Percentiles rank a stretch among this genome's conserved stretches.
Conservation (phyloP, 176 grass and related monocot genomes). For the Raddia guianensis region DNA sequence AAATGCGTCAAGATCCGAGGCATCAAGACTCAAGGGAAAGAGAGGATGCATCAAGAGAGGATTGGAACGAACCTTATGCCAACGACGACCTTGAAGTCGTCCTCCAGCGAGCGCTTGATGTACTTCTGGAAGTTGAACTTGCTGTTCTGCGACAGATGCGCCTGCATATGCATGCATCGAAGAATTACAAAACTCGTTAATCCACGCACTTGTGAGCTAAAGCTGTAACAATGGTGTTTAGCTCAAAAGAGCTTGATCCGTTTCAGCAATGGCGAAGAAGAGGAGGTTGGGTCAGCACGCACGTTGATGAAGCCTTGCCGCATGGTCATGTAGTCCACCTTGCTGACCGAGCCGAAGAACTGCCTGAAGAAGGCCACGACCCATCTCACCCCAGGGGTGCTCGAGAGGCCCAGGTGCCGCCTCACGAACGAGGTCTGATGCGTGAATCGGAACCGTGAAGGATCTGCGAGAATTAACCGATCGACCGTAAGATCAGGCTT, state of each 20-base stretch:
- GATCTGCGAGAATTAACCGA: constrained; percentile 47
- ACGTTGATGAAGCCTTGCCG: constrained; percentile 91
- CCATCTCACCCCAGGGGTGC: constrained; percentile 63
- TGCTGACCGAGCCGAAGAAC: constrained; percentile 80
- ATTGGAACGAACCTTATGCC: constrained; percentile 66
- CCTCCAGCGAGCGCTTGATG: constrained; percentile 87
- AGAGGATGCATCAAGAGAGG: background rate
- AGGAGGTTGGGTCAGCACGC: background rate
- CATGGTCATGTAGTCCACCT: constrained; percentile 88
- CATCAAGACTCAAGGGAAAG: no score
- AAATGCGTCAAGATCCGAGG: constrained; percentile 25
- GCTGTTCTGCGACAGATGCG: constrained; percentile 58
- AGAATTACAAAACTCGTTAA: background rate
- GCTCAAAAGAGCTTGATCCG: constrained; percentile 12
- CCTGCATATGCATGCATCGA: constrained; percentile 37
- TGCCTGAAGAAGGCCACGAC: constrained; percentile 80
- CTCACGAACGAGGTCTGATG: constrained; percentile 80
- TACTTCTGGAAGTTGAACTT: constrained; percentile 92
- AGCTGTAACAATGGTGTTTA: background rate
- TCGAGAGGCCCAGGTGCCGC: constrained; percentile 58
- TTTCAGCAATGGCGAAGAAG: background rate
- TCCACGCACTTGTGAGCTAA: background rate
- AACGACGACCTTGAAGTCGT: constrained; percentile 90
- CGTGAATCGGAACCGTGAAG: constrained; percentile 78
- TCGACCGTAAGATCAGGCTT: background rate